Conservation (phyloP, 1,284 basidiomycete genomes). For the Trichosporon sp. region DNA sequence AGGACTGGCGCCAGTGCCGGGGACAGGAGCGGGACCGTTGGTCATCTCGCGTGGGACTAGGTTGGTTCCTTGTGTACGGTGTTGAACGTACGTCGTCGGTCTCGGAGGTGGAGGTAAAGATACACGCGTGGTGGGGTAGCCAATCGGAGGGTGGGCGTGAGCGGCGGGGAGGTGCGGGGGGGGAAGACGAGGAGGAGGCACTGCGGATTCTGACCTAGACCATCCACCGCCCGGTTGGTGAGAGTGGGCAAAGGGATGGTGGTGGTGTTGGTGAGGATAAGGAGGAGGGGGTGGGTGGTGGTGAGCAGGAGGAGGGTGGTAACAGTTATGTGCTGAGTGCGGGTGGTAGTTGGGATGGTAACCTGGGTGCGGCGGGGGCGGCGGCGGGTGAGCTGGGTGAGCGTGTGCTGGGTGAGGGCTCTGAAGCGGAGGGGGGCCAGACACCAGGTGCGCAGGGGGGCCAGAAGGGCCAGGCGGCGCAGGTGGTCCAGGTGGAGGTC, state of each 20-base stretch:
- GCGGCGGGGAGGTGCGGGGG: not conserved
- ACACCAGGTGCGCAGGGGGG: not conserved
- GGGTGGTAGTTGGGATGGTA: not conserved
- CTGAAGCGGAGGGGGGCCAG: not conserved
- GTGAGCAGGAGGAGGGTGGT: not conserved
- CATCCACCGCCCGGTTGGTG: not conserved
- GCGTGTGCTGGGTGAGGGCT: not conserved
- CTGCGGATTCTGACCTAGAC: not conserved
- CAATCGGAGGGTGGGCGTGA: conserved; percentile 1
- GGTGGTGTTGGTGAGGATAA: not conserved
- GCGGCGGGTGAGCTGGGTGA: not conserved
- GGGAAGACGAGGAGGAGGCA: not conserved
- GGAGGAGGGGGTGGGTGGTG: conserved; percentile 4
- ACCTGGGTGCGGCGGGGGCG: not conserved
- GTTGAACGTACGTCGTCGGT: not conserved
- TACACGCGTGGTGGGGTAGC: conserved; percentile 2
- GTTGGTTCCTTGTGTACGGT: not conserved
- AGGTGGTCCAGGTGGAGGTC: not conserved
- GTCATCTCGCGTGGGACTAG: not conserved
- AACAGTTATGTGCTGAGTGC: not conserved
- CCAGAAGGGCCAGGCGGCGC: not conserved
- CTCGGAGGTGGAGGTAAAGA: conserved; percentile 9
- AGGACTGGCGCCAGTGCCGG: not conserved
- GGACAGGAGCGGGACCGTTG: not conserved
- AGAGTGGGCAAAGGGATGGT: not conserved